Conservation (phyloP, 2,329 filamentous ascomycete species). For the Talaromyces piceae region DNA sequence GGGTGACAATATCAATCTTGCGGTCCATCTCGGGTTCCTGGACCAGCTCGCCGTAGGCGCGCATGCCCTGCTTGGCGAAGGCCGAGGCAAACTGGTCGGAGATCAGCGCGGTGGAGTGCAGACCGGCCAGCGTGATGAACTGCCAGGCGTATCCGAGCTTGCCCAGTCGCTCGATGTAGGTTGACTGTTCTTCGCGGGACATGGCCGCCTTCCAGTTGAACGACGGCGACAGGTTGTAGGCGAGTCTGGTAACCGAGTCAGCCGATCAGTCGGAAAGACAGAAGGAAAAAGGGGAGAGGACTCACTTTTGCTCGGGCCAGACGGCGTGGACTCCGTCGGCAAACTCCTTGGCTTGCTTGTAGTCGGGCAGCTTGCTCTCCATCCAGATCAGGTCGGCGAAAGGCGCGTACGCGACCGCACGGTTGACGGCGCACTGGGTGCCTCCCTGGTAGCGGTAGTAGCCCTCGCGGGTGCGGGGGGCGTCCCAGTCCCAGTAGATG, state of each 20-base stretch:
- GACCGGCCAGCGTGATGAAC: conserved; percentile 97
- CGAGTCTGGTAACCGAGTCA: conserved; percentile 52
- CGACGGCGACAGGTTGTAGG: conserved; percentile 95
- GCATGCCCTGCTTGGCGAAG: conserved; percentile 78
- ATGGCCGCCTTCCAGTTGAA: conserved; percentile 99
- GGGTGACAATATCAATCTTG: conserved; percentile 89
- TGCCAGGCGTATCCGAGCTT: conserved; percentile 96
- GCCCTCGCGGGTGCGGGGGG: conserved; percentile 85
- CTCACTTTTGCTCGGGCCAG: conserved; percentile 92
- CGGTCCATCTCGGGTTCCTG: conserved; percentile 95
- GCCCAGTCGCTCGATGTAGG: conserved; percentile 87
- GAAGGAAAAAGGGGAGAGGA: conserved; percentile 14
- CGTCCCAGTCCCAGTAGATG: conserved; percentile 90
- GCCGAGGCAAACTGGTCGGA: conserved; percentile 80
- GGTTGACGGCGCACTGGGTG: conserved; percentile 82
- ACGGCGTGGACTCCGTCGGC: conserved; percentile 87
- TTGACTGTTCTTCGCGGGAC: conserved; percentile 86
- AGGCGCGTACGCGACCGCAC: conserved; percentile 83
- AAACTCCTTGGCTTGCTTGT: conserved; percentile 82
- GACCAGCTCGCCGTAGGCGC: conserved; percentile 91
- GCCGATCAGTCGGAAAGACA: not conserved
- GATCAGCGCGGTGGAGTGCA: conserved; percentile 93
- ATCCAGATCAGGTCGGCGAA: conserved; percentile 98
- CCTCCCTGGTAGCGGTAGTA: conserved; percentile 92
- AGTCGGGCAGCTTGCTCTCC: conserved; percentile 97